phyloP scores from a whole-genome alignment of 2,329 filamentous ascomycete species.

The Zalaria obscura region DNA sequence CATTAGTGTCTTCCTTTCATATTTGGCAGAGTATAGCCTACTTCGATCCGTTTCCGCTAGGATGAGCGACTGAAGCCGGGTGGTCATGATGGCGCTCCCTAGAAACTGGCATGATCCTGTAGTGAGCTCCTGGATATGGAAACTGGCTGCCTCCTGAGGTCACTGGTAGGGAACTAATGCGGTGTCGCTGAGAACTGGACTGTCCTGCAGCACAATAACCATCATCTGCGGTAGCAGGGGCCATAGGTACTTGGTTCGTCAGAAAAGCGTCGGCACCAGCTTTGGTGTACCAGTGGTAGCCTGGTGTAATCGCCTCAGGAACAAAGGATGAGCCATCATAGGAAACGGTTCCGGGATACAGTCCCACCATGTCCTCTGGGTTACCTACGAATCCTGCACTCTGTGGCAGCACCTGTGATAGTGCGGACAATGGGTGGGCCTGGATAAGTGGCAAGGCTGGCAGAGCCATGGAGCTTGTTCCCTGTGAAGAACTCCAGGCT shows the following conservation, averaged over 20 bases:
- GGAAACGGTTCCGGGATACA: background rate
- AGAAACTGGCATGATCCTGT: no score
- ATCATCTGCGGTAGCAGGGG: conserved; percentile 1
- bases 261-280: conserved; percentile 1
- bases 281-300: background rate
- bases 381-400: conserved; percentile 6
- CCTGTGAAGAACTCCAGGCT: conserved; percentile 1
- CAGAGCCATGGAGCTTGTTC: background rate
- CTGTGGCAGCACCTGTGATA: background rate
- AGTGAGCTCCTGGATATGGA: no score
- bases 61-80: no score
- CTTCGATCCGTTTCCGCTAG: no score
- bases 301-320: background rate
- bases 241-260: background rate
- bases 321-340: conserved; percentile 2
- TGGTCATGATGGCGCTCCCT: no score
- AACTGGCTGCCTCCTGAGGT: background rate
- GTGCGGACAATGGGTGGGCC: background rate
- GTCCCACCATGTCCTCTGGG: background rate
- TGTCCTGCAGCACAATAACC: background rate
- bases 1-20: background rate
- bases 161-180: background rate
- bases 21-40: background rate
- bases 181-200: background rate
- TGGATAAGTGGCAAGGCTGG: background rate